phyloP scores from a whole-genome alignment of 1,284 basidiomycete species.

The Cryptococcus floricola region DNA sequence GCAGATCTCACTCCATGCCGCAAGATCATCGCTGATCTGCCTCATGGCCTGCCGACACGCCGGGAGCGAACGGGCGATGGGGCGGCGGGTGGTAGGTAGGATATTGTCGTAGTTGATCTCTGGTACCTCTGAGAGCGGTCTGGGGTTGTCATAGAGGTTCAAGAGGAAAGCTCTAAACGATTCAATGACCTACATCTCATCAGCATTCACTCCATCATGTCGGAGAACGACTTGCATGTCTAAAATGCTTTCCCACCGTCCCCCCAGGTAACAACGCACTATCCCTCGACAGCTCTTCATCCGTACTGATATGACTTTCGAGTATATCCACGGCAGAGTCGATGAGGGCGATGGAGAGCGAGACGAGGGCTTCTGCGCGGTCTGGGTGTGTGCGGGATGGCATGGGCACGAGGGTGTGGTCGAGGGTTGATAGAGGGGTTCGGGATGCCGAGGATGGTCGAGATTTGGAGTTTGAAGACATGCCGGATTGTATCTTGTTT shows the following conservation, averaged over 20 bases:
- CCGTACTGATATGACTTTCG: constrained; percentile 17
- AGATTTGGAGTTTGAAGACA: neutral
- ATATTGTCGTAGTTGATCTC: constrained; percentile 43
- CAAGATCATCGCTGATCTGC: constrained; percentile 25
- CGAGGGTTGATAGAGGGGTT: constrained; percentile 12
- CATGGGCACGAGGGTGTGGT: constrained; percentile 19
- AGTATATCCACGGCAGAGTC: constrained; percentile 38
- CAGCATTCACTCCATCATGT: neutral
- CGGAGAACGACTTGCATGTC: constrained; percentile 32
- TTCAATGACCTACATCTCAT: constrained; percentile 32
- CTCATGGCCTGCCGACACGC: constrained; percentile 25
- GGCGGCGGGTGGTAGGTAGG: constrained; percentile 20
- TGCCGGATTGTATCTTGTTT: neutral
- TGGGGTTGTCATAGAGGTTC: neutral
- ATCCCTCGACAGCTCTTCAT: constrained; percentile 29
- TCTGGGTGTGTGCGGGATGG: constrained; percentile 18
- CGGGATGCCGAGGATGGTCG: constrained; percentile 1
- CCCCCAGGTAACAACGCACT: constrained; percentile 41
- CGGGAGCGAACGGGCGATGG: constrained; percentile 24
- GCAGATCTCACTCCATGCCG: constrained; percentile 14
- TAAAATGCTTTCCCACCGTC: constrained; percentile 42
- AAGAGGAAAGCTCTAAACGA: constrained; percentile 37
- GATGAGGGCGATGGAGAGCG: constrained; percentile 34
- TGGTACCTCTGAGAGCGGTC: constrained; percentile 1
- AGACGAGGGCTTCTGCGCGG: constrained; percentile 28